Conservation (phyloP, 2,329 filamentous ascomycete genomes). For the Alternaria dauci region DNA sequence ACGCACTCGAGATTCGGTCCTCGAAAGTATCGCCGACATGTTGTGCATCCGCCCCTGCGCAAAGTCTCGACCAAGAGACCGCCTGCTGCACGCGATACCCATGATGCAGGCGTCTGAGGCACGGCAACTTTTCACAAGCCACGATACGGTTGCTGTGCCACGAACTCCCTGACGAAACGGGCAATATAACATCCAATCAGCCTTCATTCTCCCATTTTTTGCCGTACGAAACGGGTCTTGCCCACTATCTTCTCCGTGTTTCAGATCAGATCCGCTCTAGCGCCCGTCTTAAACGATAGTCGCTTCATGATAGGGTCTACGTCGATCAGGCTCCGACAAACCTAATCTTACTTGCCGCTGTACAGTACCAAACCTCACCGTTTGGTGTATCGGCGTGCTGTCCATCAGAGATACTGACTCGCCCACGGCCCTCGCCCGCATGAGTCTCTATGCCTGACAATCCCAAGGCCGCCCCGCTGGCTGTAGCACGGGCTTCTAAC, state of each 20-base stretch:
- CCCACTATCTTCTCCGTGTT: constrained; percentile 26
- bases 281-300: constrained; percentile 23
- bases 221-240: constrained; percentile 24
- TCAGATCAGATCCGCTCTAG: constrained; percentile 29
- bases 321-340: constrained; percentile 27
- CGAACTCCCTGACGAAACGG: constrained; percentile 20
- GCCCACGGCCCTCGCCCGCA: constrained; percentile 27
- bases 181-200: constrained; percentile 25
- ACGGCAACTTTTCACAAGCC: constrained; percentile 22
- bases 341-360: constrained; percentile 22
- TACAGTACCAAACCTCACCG: constrained; percentile 20
- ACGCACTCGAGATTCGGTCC: neutral
- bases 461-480: constrained; percentile 24
- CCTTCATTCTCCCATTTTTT: constrained; percentile 11
- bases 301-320: constrained; percentile 38
- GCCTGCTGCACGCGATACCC: constrained; percentile 17
- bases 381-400: constrained; percentile 19
- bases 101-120: constrained; percentile 20
- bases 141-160: constrained; percentile 22
- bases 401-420: constrained; percentile 16
- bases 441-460: constrained; percentile 30
- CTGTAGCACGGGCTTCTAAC: constrained; percentile 26
- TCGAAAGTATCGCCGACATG: neutral
- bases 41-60: neutral
- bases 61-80: neutral